Evolutionary conservation across 305 asterid genomes (phyloP), one percentile per base, ranked within the genome.

Genomic region (Solanum hybrid): DNA sequence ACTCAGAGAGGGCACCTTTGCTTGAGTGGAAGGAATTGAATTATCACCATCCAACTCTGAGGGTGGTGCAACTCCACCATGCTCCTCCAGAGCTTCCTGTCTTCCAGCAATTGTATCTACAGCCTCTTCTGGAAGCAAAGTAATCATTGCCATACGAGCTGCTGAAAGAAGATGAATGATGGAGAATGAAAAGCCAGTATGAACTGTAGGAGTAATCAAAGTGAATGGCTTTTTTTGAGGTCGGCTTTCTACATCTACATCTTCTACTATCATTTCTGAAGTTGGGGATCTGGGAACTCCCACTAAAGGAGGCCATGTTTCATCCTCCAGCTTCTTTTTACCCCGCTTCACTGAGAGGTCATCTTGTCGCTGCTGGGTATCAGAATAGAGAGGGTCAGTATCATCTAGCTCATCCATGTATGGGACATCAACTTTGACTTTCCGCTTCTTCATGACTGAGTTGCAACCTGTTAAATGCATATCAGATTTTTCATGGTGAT

Each of bases 121-220:
- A 77, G 95, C 92, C 91, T 97, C 98, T 89, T 97, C 99, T 3
- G 98, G 97, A 93, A 94, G 96, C 89, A 92, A 86, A 73, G 97
- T 94, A 76, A 93, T 92, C 99, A 97, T 96, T 7, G 98, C 95
- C 95, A 94, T 89, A 88, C 99, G 98, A 92, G 97, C 97, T 10
- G 99, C 96, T 88, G 99, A 93, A 82, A 97, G 99, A 92, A 97
- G 99, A 95, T 97, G 99, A 89, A 97, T 94, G 79, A 97, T 91
- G 91, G 99, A 97, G 94, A 97, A 96, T 77, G 99, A 97, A 92
- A 97, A 97, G 91, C 96, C 98, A 36, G 95, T 95, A 88, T 94
- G 99, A 89, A 97, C 97, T 7, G 98, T 96, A 65, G 99, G 99
- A 77, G 96, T 95, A 78, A 97, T 97, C 88, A 94, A 91, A 90